A percentile compares a stretch with the other conserved stretches of the same genome.
These are phyloP conservation scores for Arabidopsis arenosa DNA, from an alignment of 345 rosid species.

Conservation along the genomic window DNA sequence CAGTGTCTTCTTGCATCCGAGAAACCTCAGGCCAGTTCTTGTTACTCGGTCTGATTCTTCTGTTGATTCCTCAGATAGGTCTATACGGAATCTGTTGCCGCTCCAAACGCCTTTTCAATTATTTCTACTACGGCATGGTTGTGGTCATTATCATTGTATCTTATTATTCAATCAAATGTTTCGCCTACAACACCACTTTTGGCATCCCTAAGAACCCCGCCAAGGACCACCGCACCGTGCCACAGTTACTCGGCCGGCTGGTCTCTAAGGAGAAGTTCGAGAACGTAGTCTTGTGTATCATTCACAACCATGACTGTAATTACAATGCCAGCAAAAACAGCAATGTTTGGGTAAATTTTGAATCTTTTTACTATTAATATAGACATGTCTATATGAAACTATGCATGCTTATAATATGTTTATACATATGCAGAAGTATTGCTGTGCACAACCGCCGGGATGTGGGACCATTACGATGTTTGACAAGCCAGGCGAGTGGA, in stretches of 20 bases:
- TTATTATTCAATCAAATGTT: constrained; percentile 25
- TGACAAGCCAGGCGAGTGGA: constrained; percentile 26
- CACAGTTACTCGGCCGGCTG: constrained; percentile 27
- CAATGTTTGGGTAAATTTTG: constrained; percentile 34
- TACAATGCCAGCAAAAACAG: constrained; percentile 37
- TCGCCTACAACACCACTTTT: constrained; percentile 16
- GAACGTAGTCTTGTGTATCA: constrained; percentile 6
- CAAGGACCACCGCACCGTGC: constrained; percentile 3
- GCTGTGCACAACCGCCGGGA: constrained; percentile 12
- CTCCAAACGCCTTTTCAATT: constrained; percentile 18
- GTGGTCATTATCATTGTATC: background rate
- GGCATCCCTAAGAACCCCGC: constrained; percentile 27
- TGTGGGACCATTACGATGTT: constrained; percentile 23
- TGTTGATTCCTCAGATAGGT: constrained; percentile 27
- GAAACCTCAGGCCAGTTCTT: constrained; percentile 11
- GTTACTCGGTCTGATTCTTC: constrained; percentile 19
- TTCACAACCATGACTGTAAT: constrained; percentile 36
- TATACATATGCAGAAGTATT: constrained; percentile 3
- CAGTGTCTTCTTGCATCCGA: constrained; percentile 20
- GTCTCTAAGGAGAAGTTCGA: constrained; percentile 11
- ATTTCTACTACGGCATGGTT: constrained; percentile 20
- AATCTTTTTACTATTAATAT: background rate
- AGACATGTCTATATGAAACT: constrained; percentile 2
- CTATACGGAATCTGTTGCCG: constrained; percentile 34
- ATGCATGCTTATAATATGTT: background rate